A percentile compares a stretch with the other conserved stretches of the same genome.
These are phyloP conservation scores for Trichophaea hybrida DNA, from an alignment of 2,329 filamentous ascomycete genomes.

Conservation along the genomic window DNA sequence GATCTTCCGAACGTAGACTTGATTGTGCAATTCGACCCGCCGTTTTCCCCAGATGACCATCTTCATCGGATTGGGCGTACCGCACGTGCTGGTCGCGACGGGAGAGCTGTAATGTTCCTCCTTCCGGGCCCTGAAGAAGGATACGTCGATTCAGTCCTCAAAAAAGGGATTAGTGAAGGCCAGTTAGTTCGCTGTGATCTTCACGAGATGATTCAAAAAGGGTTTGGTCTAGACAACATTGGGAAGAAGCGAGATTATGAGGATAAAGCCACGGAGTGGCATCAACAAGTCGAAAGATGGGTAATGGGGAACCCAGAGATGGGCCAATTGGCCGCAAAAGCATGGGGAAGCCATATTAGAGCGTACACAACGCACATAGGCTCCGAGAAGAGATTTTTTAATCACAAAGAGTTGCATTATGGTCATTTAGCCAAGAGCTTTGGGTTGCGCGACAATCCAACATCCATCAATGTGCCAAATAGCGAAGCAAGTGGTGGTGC, in stretches of 20 bases:
- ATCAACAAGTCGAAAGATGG: conserved; percentile 51
- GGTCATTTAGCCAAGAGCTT: conserved; percentile 92
- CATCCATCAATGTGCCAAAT: conserved; percentile 53
- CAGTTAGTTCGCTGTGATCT: conserved; percentile 40
- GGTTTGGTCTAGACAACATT: conserved; percentile 36
- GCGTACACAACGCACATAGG: conserved; percentile 90
- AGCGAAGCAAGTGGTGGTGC: conserved; percentile 36
- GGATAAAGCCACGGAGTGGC: conserved; percentile 36
- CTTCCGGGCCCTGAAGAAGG: conserved; percentile 83
- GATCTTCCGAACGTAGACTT: conserved; percentile 91
- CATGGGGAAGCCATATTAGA: conserved; percentile 80
- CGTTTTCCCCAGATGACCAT: conserved; percentile 86
- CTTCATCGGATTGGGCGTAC: conserved; percentile 90
- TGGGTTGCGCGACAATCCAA: conserved; percentile 73
- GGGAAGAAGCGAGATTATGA: conserved; percentile 21
- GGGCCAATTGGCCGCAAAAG: conserved; percentile 67
- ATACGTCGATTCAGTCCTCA: conserved; percentile 54
- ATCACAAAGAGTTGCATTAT: conserved; percentile 79
- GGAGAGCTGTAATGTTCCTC: conserved; percentile 77
- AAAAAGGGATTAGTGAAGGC: conserved; percentile 51
- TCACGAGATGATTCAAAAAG: conserved; percentile 53
- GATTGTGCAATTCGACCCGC: conserved; percentile 90
- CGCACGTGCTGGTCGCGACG: conserved; percentile 77
- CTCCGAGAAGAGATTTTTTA: conserved; percentile 72
- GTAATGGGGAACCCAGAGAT: conserved; percentile 49